Percentiles rank a stretch among this genome's conserved stretches.
Evolutionary conservation across 2,329 filamentous ascomycete genomes (phyloP).

Genomic region (Cytospora mali): DNA sequence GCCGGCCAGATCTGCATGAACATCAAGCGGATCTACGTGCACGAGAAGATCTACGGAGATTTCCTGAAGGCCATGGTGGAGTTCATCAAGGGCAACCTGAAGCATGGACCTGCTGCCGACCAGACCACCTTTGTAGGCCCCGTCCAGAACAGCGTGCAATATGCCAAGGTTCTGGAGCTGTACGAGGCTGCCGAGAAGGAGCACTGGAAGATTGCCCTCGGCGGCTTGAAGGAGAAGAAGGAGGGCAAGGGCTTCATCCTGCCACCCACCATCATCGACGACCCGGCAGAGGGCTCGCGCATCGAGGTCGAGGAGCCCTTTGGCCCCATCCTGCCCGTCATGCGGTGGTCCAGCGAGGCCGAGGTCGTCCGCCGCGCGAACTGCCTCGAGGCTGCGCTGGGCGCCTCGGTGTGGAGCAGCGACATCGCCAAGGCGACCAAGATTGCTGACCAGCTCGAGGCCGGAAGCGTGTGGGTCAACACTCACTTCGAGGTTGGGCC

Average conservation of each 20-base stretch:
- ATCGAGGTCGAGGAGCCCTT: conserved; percentile 60
- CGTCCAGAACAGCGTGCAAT: conserved; percentile 63
- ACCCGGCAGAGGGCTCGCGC: conserved; percentile 56
- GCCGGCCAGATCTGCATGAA: conserved; percentile 57
- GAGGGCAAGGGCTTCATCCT: conserved; percentile 53
- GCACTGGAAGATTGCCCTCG: conserved; percentile 49
- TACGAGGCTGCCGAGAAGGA: conserved; percentile 51
- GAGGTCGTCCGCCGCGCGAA: conserved; percentile 51
- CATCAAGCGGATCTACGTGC: conserved; percentile 54
- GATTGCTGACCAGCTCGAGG: conserved; percentile 51
- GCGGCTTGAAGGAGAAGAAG: conserved; percentile 40
- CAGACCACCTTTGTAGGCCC: conserved; percentile 51
- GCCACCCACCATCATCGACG: conserved; percentile 61
- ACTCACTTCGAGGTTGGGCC: conserved; percentile 41
- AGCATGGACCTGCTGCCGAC: conserved; percentile 47
- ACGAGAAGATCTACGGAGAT: conserved; percentile 51
- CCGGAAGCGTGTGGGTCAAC: conserved; percentile 59
- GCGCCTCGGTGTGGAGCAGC: conserved; percentile 54
- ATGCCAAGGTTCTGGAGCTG: conserved; percentile 53
- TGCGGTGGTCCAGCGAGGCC: conserved; percentile 47
- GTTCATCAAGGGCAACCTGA: conserved; percentile 42
- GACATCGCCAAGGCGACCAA: conserved; percentile 49
- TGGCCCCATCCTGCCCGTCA: conserved; percentile 47
- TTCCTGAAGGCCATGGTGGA: conserved; percentile 51
- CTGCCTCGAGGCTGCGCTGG: conserved; percentile 51